phyloP scores from a whole-genome alignment of 768 basidiomycete species.

The Grammothele lineata region DNA sequence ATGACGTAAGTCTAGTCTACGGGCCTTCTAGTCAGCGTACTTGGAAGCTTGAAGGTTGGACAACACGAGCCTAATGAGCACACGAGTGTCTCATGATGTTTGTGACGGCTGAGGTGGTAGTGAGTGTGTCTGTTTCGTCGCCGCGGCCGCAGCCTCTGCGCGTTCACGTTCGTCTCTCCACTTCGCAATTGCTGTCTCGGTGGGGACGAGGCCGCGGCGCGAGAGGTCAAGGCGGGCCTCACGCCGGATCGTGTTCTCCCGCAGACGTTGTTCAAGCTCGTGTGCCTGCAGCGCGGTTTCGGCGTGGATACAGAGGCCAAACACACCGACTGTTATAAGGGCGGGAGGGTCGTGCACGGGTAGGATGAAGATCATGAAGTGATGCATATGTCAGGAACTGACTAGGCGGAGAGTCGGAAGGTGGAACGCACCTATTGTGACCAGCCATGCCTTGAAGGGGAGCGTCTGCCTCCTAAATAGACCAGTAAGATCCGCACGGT shows the following conservation, averaged over 20 bases:
- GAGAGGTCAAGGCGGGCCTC: constrained; percentile 75
- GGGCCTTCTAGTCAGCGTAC: too few species aligned
- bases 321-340: constrained; percentile 48
- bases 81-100: too few species aligned
- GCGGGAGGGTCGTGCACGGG: constrained; percentile 24
- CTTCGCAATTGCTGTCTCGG: constrained; percentile 78
- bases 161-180: constrained; percentile 54
- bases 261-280: constrained; percentile 58
- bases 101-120: too few species aligned
- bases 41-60: too few species aligned
- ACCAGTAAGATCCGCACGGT: too few species aligned
- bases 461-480: constrained; percentile 66
- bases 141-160: neutral
- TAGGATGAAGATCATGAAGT: neutral
- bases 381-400: neutral
- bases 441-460: constrained; percentile 76
- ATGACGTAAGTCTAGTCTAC: too few species aligned
- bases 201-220: constrained; percentile 68
- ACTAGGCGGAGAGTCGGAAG: too few species aligned
- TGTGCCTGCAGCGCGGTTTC: constrained; percentile 72
- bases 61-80: too few species aligned
- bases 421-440: constrained; percentile 57
- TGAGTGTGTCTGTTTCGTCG: too few species aligned
- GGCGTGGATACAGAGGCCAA: constrained; percentile 70
- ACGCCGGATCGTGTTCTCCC: constrained; percentile 66